Conservation (phyloP, 805 yeast species). For the Metschnikowia continentalis region DNA sequence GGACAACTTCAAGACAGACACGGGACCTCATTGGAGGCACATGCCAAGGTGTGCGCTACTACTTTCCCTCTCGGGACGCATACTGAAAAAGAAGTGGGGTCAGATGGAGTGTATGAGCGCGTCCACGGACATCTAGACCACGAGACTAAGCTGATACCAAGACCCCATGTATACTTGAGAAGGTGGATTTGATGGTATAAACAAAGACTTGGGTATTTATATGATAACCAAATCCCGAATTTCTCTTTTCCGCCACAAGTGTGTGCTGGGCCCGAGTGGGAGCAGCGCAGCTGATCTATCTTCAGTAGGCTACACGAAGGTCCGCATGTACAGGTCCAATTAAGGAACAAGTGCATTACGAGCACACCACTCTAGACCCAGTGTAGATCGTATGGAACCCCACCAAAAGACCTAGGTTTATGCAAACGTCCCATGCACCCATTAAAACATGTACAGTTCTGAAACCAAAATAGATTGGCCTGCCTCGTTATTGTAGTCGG, state of each 20-base stretch:
- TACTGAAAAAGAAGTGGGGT: neutral
- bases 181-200: no score
- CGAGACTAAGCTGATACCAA: neutral
- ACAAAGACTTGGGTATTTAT: no score
- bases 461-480: neutral
- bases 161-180: no score
- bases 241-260: no score
- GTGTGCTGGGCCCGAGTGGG: neutral
- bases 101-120: neutral
- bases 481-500: neutral
- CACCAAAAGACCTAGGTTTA: neutral
- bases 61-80: neutral
- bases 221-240: neutral
- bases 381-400: neutral
- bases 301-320: constrained; percentile 1
- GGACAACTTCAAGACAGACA: neutral
- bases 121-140: neutral
- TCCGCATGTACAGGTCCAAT: neutral
- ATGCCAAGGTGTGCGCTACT: neutral
- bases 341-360: neutral
- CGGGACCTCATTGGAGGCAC: neutral
- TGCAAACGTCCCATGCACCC: neutral
- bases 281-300: neutral
- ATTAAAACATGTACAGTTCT: neutral
- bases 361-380: neutral